Conservation (phyloP, 192 early-diverging fungal species). For the Rhizophagus sp. region DNA sequence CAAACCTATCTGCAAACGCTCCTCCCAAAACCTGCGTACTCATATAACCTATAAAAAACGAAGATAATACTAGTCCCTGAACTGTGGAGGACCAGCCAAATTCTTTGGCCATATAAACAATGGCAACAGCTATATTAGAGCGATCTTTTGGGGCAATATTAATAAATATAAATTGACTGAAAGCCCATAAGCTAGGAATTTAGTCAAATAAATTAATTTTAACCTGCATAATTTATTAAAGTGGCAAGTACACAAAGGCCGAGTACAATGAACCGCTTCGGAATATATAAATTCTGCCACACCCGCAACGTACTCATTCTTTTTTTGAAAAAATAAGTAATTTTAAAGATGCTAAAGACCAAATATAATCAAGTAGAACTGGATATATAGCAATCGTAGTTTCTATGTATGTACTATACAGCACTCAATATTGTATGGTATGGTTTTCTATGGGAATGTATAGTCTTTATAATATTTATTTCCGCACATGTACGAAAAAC, state of each 20-base stretch:
- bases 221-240: constrained; percentile 8
- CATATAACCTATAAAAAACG: constrained; percentile 44
- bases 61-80: constrained; percentile 37
- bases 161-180: not conserved
- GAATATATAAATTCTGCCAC: not conserved
- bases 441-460: too few species aligned
- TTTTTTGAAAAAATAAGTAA: too few species aligned
- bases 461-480: too few species aligned
- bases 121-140: constrained; percentile 42
- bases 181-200: too few species aligned
- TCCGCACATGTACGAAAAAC: too few species aligned
- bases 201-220: not conserved
- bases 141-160: constrained; percentile 28
- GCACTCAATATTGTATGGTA: too few species aligned
- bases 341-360: too few species aligned
- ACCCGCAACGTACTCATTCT: too few species aligned
- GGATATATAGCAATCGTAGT: too few species aligned
- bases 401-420: too few species aligned
- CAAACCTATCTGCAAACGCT: constrained; percentile 39
- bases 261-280: constrained; percentile 16
- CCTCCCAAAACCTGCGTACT: constrained; percentile 41
- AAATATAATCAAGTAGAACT: too few species aligned
- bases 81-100: constrained; percentile 32
- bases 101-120: constrained; percentile 41
- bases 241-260: not conserved